Base-by-base conservation (phyloP, 345 rosid genomes). In the Mercurialis annua region DNA sequence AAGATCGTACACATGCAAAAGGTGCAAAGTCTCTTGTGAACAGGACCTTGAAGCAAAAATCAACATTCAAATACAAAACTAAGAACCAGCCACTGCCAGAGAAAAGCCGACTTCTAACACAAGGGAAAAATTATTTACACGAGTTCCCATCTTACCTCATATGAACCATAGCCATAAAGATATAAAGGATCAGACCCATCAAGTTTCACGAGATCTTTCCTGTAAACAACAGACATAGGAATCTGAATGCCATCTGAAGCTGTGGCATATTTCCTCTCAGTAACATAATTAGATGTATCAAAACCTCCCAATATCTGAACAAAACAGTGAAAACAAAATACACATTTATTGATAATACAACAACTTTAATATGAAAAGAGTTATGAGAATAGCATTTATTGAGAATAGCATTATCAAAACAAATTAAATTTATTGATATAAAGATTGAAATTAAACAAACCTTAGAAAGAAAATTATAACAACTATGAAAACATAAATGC, bases 111-210 rank as follows among this genome's bases (percentile, higher is more conserved):
- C 26, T 6, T 40, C 42, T 52, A 27, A 17, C 30, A 24, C 23
- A 18, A 29, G 14, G 54, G 50, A 0, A 47, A 56, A 38, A 64
- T 1, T 29, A 21, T 40, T 38, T 33, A 26, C 44, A 10, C 33
- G 10, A 38, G 33, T 60, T 71, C 61, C 63, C 29, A 75, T 33
- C 52, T 73, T 86, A 93, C 98, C 98, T 88, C 97, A 71, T 93
- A 93, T 38, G 98, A 90, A 74, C 98, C 98, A 78, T 93, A 93
- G 49, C 97, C 98, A 69, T 90, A 83, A 30, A 92, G 97, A 73
- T 87, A 73, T 33, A 87, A 57, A 0, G 92, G 92, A 78, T 92
- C 87, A 68, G 96, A 84, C 17, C 93, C 96, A 79, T 93, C 92
- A 24, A 90, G 84, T 73, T 87, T 90, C 77, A 89, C 97, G 71